Percentiles rank a stretch among this genome's conserved stretches.
These are phyloP conservation scores for Wickerhamomyces kurtzmanii DNA, from an alignment of 805 yeast species.

Conservation along the genomic window DNA sequence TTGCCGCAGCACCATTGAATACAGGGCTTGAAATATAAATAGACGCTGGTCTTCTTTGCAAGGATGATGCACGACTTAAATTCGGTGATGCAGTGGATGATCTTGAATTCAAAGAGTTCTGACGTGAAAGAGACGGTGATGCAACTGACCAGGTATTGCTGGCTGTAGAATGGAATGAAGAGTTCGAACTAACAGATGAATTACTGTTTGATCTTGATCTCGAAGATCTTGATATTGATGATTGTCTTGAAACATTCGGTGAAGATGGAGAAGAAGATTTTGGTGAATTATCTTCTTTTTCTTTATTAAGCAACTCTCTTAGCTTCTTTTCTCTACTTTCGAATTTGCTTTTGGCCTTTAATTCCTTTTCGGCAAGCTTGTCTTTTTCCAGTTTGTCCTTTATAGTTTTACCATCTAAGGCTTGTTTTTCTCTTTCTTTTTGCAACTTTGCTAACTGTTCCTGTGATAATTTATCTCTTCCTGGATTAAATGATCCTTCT, in stretches of 20 bases:
- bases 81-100: conserved; percentile 13
- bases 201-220: neutral
- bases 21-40: conserved; percentile 14
- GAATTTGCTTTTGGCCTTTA: conserved; percentile 5
- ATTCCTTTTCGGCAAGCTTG: conserved; percentile 5
- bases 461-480: conserved; percentile 8
- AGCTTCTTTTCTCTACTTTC: conserved; percentile 11
- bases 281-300: conserved; percentile 8
- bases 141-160: neutral
- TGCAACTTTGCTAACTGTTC: conserved; percentile 11
- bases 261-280: conserved; percentile 8
- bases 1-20: conserved; percentile 4
- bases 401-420: conserved; percentile 6
- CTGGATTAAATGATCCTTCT: conserved; percentile 9
- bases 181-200: conserved; percentile 1
- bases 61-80: conserved; percentile 10
- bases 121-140: neutral
- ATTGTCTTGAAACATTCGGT: conserved; percentile 8
- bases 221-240: conserved; percentile 4
- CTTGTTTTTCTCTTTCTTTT: conserved; percentile 8
- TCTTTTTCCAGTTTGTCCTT: conserved; percentile 7
- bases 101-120: neutral
- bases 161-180: too few species aligned
- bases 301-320: conserved; percentile 9
- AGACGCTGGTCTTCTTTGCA: conserved; percentile 12